phyloP scores from a whole-genome alignment of 805 yeast genomes.

The Ogataea angusta region DNA sequence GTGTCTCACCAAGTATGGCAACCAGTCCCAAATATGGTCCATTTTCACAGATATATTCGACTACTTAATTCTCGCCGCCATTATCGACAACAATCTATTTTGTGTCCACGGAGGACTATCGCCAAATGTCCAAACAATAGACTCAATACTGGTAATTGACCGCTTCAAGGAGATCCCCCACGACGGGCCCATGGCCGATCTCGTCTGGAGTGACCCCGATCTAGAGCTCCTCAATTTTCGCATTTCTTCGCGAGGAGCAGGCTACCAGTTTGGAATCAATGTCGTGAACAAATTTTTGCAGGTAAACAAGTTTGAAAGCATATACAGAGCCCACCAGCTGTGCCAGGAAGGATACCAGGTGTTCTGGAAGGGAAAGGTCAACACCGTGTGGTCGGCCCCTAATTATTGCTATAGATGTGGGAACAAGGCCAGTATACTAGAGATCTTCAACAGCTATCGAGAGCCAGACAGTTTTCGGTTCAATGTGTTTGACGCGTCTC shows the following conservation, averaged over 20 bases:
- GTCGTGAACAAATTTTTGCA: constrained; percentile 84
- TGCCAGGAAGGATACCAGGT: constrained; percentile 96
- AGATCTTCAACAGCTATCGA: constrained; percentile 56
- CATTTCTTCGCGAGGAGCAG: constrained; percentile 94
- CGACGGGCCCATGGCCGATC: constrained; percentile 99
- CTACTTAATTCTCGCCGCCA: constrained; percentile 81
- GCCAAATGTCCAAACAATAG: constrained; percentile 91
- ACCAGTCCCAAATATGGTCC: constrained; percentile 72
- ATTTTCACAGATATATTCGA: constrained; percentile 92
- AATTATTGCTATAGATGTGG: constrained; percentile 97
- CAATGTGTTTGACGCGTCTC: constrained; percentile 96
- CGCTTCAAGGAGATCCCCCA: constrained; percentile 95
- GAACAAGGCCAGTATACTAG: constrained; percentile 94
- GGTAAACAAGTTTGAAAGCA: constrained; percentile 73
- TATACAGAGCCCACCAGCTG: constrained; percentile 91
- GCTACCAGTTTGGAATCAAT: constrained; percentile 90
- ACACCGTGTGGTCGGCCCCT: constrained; percentile 99
- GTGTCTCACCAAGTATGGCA: constrained; percentile 84
- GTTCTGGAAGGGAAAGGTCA: constrained; percentile 83
- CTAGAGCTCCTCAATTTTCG: constrained; percentile 75
- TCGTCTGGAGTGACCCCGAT: constrained; percentile 99
- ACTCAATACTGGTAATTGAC: constrained; percentile 87
- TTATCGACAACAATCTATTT: constrained; percentile 84
- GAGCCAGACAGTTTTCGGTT: constrained; percentile 63
- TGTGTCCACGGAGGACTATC: constrained; percentile 97